Conservation (phyloP, 2,329 filamentous ascomycete genomes). For the Parascedosporium putredinis region DNA sequence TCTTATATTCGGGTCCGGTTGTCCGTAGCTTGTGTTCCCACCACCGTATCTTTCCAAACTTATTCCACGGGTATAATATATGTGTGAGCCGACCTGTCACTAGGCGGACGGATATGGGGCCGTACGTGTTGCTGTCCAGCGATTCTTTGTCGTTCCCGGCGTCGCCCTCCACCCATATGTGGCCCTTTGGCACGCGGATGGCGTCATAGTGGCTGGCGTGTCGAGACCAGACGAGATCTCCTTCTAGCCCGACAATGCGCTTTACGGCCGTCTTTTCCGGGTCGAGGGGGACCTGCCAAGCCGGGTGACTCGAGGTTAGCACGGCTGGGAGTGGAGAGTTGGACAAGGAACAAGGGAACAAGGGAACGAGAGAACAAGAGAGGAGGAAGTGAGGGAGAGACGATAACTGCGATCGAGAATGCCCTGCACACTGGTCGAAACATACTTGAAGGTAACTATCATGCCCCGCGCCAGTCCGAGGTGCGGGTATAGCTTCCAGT, state of each 20-base stretch:
- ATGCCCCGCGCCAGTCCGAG: slow-evolving; percentile 57
- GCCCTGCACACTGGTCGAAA: slow-evolving; percentile 3
- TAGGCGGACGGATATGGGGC: slow-evolving; percentile 66
- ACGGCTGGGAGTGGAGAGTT: no score
- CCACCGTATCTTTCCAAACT: slow-evolving; percentile 47
- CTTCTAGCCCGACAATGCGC: slow-evolving; percentile 69
- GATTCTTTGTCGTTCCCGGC: slow-evolving; percentile 21
- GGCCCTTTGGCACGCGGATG: slow-evolving; percentile 64
- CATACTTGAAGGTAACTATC: slow-evolving; percentile 61
- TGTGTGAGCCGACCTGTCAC: slow-evolving; percentile 66
- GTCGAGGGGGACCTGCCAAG: slow-evolving; percentile 51
- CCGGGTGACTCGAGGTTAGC: not conserved
- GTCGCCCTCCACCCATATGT: slow-evolving; percentile 95
- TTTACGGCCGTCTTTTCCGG: slow-evolving; percentile 68
- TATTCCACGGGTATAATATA: slow-evolving; percentile 58
- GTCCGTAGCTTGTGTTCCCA: slow-evolving; percentile 34
- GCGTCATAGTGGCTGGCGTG: slow-evolving; percentile 44
- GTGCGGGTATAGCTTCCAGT: slow-evolving; percentile 47
- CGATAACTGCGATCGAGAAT: no score
- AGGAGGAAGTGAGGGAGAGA: no score
- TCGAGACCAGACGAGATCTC: slow-evolving; percentile 63
- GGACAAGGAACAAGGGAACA: no score
- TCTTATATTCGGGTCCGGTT: slow-evolving; percentile 11
- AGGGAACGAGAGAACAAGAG: no score
- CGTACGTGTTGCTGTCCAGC: slow-evolving; percentile 82